Conservation (phyloP, 2,329 filamentous ascomycete genomes). For the Teratosphaeriaceae sp. region DNA sequence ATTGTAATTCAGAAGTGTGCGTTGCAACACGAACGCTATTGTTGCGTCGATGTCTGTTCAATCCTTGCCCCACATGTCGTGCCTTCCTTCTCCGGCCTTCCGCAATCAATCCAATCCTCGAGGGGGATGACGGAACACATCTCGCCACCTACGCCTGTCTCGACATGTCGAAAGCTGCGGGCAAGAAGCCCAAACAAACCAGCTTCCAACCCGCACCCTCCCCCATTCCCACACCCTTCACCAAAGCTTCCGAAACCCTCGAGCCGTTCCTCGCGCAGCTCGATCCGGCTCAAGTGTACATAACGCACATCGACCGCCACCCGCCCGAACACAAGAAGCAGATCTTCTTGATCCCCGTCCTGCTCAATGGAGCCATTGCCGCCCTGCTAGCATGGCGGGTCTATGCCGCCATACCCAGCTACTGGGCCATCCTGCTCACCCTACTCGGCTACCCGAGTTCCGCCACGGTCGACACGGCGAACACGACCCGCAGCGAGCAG, state of each 20-base stretch:
- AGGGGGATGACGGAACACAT: no score
- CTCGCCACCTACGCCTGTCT: not conserved
- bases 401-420: constrained; percentile 64
- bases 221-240: constrained; percentile 52
- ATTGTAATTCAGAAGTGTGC: no score
- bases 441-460: constrained; percentile 60
- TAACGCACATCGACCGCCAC: constrained; percentile 73
- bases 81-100: not conserved
- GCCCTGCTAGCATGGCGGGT: constrained; percentile 61
- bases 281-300: constrained; percentile 65
- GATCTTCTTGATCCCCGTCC: constrained; percentile 71
- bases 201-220: not conserved
- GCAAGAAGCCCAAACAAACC: constrained; percentile 1
- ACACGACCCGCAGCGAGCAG: constrained; percentile 52
- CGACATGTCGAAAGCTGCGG: constrained; percentile 1
- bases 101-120: not conserved
- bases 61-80: not conserved
- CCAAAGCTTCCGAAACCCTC: constrained; percentile 56
- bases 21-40: no score
- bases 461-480: constrained; percentile 55
- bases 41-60: no score
- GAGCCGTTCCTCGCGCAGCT: constrained; percentile 61
- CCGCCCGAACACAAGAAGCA: constrained; percentile 67
- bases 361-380: constrained; percentile 65
- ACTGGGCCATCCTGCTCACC: constrained; percentile 59